Evolutionary conservation across 805 yeast genomes (phyloP), one percentile per base, ranked within the genome.

Genomic region (Scheffersomyces spartinae): DNA sequence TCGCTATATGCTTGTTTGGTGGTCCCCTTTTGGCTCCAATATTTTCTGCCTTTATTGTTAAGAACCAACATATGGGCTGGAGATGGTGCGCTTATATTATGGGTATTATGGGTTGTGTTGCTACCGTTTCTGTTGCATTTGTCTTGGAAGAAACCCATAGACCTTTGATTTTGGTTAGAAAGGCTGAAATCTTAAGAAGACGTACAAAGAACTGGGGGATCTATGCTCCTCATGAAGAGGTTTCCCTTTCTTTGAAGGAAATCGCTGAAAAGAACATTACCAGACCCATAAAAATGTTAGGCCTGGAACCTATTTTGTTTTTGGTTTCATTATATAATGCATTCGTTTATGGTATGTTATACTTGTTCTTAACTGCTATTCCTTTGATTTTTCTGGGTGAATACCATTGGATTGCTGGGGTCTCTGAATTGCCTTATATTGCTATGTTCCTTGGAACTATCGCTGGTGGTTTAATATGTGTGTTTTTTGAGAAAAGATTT

Each of bases 11-110:
- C 23, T 82, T 83, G 18, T 79, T 81, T 37, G 60, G 65, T 18
- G 91, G 93, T 30, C 95, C 95, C 12, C 64, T 82, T 58, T 29
- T 78, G 18, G 88, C 88, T 1, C 95, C 95, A 10, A 72, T 85
- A 30, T 38, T 71, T 24, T 82, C 86, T 32, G 75, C 76, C 0
- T 81, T 72, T 26, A 58, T 61, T 21, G 61, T 64, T 10, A 54
- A 52, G 23, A 49, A 54, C 20, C 38, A 40, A 14, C 45, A 34
- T 19, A 30, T 54, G 32, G 70, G 66, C 4, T 74, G 81, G 81
- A 52, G 79, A 36, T 68, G 77, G 66, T 55, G 72, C 4, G 51
- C 59, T 15, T 74, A 71, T 58, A 52, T 69, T 27, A 45, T 58
- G 7, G 76, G 70, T 3, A 52, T 61, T 2, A 31, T 57, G 21